Evolutionary conservation across 257 asterid species (phyloP), one percentile per base, ranked within the genome.

Genomic region (Nicotiana noctiflora): DNA sequence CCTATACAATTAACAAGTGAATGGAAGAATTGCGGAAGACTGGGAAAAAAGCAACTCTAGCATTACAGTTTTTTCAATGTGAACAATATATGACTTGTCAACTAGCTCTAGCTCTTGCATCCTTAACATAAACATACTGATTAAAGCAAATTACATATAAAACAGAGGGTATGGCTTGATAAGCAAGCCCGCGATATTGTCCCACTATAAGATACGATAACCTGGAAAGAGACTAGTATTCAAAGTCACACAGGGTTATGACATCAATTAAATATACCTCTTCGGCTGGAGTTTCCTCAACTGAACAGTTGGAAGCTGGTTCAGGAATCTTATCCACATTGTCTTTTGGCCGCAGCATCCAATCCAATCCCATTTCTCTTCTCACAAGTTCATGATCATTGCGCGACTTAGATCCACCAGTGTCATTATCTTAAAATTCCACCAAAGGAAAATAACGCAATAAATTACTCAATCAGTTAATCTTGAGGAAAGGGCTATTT

Each of bases 311-410:
- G 81, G 82, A 57, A 72, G 86, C 81, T 66, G 86, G 55, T 40
- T 75, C 74, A 19, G 85, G 77, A 82, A 82, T 82, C 81, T 84
- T 85, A 81, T 89, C 90, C 14, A 53, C 53, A 40, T 59, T 74
- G 46, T 90, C 93, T 76, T 90, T 88, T 3, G 98, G 95, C 74
- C 90, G 90, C 81, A 94, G 92, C 98, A 96, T 96, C 97, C 98
- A 96, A n/a, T 93, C 99, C 88, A 96, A 85, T 60, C 99, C 99
- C 91, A 88, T 89, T 87, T 92, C 97, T 87, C 90, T 93, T 86
- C 99, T 89, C 82, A 82, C 82, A 80, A 53, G 74, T 68, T 84
- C 81, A 46, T 79, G 83, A 60, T 74, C 72, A 79, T 82, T 84
- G 59, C 65, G 86, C n/a, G 80, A 76, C 75, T 84, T 84, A 75